phyloP scores from a whole-genome alignment of 345 rosid genomes.

The Nasturtium officinale region DNA sequence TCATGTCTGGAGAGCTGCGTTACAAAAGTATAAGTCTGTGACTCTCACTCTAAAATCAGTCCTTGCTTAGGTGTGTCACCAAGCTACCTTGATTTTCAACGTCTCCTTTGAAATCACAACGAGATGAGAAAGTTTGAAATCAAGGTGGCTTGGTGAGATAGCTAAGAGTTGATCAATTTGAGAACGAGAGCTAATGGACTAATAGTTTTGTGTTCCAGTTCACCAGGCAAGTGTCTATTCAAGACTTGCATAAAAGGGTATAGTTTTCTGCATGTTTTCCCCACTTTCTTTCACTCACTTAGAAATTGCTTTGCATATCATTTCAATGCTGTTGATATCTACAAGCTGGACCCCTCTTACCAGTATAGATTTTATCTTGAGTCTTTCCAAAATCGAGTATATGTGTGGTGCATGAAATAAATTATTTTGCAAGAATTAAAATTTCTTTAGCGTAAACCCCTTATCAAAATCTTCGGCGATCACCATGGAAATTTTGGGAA shows the following conservation, averaged over 20 bases:
- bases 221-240: conserved; percentile 44
- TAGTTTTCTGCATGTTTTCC: not conserved
- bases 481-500: no score
- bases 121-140: conserved; percentile 49
- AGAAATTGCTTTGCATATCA: conserved; percentile 14
- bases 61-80: conserved; percentile 74
- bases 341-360: no score
- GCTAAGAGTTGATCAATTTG: conserved; percentile 68
- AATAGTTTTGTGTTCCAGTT: not conserved
- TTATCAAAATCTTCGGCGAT: no score
- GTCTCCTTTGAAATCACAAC: conserved; percentile 81
- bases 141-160: conserved; percentile 79
- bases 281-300: conserved; percentile 1
- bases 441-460: no score
- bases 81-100: conserved; percentile 68
- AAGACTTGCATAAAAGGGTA: conserved; percentile 76
- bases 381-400: no score
- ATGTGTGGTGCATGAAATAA: no score
- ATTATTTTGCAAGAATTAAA: no score
- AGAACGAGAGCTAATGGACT: conserved; percentile 65
- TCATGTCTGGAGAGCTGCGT: no score
- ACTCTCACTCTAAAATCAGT: conserved; percentile 74
- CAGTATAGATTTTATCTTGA: no score
- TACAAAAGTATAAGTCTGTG: conserved; percentile 32
- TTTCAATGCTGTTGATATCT: no score